phyloP scores from a whole-genome alignment of 192 early-diverging fungal genomes.

The Umbelopsis sp. region DNA sequence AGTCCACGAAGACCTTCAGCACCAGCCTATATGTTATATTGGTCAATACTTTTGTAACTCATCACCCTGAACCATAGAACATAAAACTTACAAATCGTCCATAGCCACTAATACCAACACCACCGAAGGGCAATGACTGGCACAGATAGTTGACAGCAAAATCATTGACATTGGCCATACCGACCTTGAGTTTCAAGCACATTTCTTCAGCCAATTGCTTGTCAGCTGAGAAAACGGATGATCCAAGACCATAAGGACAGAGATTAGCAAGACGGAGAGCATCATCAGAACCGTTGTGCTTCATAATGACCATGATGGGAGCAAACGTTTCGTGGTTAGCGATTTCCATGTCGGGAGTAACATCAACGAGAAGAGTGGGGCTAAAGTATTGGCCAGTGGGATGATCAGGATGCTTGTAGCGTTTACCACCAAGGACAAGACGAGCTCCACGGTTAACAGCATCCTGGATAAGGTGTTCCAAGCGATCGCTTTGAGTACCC shows the following conservation, averaged over 20 bases:
- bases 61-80: not conserved
- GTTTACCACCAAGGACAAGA: constrained; percentile 68
- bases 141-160: constrained; percentile 86
- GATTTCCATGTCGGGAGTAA: constrained; percentile 76
- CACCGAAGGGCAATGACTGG: constrained; percentile 82
- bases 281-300: constrained; percentile 66
- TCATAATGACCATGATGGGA: constrained; percentile 81
- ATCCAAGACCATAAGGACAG: constrained; percentile 76
- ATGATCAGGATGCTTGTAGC: constrained; percentile 68
- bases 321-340: constrained; percentile 78
- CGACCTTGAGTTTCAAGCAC: constrained; percentile 62
- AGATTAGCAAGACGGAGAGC: constrained; percentile 69
- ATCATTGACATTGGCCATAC: constrained; percentile 88
- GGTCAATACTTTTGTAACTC: constrained; percentile 15
- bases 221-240: constrained; percentile 77
- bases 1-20: constrained; percentile 73
- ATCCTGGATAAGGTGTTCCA: constrained; percentile 72
- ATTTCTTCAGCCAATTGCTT: constrained; percentile 59
- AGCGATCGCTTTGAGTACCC: constrained; percentile 54
- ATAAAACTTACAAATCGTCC: constrained; percentile 52
- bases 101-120: constrained; percentile 77
- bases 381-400: constrained; percentile 79
- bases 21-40: constrained; percentile 48
- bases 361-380: constrained; percentile 81
- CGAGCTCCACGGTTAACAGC: constrained; percentile 79